Base-by-base conservation (phyloP, 106 monocot species). In the Hemerocallis citrina region DNA sequence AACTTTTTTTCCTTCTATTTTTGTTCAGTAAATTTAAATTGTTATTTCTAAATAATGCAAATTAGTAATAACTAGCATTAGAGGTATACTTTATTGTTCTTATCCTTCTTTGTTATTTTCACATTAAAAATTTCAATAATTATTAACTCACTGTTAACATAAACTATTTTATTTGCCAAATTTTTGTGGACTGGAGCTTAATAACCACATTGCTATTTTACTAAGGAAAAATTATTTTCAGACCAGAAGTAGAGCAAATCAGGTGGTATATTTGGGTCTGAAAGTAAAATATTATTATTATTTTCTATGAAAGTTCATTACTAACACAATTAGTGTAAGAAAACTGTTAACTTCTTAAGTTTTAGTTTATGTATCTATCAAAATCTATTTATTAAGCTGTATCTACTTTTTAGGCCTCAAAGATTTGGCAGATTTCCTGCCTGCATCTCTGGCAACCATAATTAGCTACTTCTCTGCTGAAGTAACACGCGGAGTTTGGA, bases 391-490 rank as follows among this genome's bases (percentile, higher is more conserved):
- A 12, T 50, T 62, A 11, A 67, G 30, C 47, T 4, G 24, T 9
- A 63, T 49, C 27, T 61, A 55, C n/a, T 45, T 55, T 71, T 42
- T 57, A 98, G 96, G 96, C 36, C 87, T 98, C 22, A 98, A 91
- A 68, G 96, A 91, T 69, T 67, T 98, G 68, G 79, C 81, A 34
- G 96, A 98, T 59, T 88, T 84, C 55, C 74, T 98, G 39, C 94
- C 94, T 64, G 94, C 94, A 43, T 86, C 94, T 44, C 73, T 94
- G 45, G 94, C 85, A 30, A 68, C 94, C 23, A 94, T 89, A 34
- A 75, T 85, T 25, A 86, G 89, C 65, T 94, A 89, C 72, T 94
- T 94, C 43, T 94, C 94, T 21, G 89, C 94, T 47, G 94, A 94
- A 71, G 89, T 89, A 43, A 89, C 94, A 42, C 85, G 89, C 33